These are phyloP conservation scores for Isochrysis galbana DNA, from an alignment of 78 protist genomes.

Conservation along the genomic window DNA sequence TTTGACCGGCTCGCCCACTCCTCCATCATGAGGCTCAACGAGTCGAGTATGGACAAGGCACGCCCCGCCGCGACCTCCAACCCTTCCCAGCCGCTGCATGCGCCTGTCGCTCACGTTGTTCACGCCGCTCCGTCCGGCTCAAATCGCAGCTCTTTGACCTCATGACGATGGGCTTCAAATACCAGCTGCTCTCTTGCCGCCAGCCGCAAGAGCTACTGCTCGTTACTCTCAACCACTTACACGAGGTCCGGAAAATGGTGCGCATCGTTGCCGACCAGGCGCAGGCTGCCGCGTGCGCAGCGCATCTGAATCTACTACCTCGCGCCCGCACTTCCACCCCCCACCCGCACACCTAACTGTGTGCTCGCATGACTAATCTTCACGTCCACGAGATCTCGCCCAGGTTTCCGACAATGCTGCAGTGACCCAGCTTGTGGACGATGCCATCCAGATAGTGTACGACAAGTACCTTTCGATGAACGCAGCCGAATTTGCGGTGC, in stretches of 20 bases:
- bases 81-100: not conserved
- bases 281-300: too few species aligned
- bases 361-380: too few species aligned
- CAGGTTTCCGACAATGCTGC: not conserved
- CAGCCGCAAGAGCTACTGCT: not conserved
- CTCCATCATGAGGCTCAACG: conserved; percentile 64
- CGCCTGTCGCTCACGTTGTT: not conserved
- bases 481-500: not conserved
- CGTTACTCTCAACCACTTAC: conserved; percentile 60
- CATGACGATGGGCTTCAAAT: conserved; percentile 68
- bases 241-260: not conserved
- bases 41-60: conserved; percentile 58
- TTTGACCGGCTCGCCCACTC: conserved; percentile 64
- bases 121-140: not conserved
- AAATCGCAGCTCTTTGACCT: conserved; percentile 50
- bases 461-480: not conserved
- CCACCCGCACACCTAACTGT: too few species aligned
- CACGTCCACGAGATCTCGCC: too few species aligned
- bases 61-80: too few species aligned
- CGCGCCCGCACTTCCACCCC: too few species aligned
- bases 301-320: too few species aligned
- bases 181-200: conserved; percentile 29
- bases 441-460: not conserved
- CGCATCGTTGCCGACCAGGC: too few species aligned
- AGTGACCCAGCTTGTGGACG: not conserved